Evolutionary conservation across 495 filamentous ascomycete genomes (phyloP).

Genomic region (Xylaria cubensis): DNA sequence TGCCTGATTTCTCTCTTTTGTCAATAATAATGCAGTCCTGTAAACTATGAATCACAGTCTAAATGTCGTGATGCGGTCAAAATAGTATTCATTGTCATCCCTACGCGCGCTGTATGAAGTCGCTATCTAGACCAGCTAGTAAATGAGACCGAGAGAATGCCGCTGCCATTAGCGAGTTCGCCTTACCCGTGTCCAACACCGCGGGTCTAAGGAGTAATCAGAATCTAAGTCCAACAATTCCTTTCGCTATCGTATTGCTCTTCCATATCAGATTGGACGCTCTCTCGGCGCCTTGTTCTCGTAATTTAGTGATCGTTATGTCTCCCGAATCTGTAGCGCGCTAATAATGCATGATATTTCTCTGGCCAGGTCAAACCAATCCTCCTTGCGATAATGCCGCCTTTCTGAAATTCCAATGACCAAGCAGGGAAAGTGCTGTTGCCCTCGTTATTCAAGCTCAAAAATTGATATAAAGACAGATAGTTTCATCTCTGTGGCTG

Average conservation of each 20-base stretch:
- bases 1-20: no score
- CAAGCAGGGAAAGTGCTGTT: not conserved
- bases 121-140: slow-evolving; percentile 27
- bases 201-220: not conserved
- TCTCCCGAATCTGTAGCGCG: not conserved
- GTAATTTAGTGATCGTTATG: not conserved
- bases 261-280: slow-evolving; percentile 5
- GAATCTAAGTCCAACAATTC: slow-evolving; percentile 14
- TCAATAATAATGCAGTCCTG: not conserved
- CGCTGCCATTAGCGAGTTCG: not conserved
- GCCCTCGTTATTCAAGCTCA: slow-evolving; percentile 23
- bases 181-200: slow-evolving; percentile 22
- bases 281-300: not conserved
- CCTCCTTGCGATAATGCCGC: slow-evolving; percentile 11
- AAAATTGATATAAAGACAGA: slow-evolving; percentile 14
- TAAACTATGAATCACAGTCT: not conserved
- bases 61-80: not conserved
- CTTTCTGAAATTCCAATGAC: slow-evolving; percentile 20
- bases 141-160: slow-evolving; percentile 6
- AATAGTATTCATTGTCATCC: slow-evolving; percentile 4
- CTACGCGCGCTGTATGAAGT: not conserved
- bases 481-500: slow-evolving; percentile 35
- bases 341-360: slow-evolving; percentile 23
- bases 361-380: slow-evolving; percentile 9
- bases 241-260: slow-evolving; percentile 21